These are phyloP conservation scores for Termitomyces sp. DNA, from an alignment of 768 basidiomycete genomes.

Conservation along the genomic window DNA sequence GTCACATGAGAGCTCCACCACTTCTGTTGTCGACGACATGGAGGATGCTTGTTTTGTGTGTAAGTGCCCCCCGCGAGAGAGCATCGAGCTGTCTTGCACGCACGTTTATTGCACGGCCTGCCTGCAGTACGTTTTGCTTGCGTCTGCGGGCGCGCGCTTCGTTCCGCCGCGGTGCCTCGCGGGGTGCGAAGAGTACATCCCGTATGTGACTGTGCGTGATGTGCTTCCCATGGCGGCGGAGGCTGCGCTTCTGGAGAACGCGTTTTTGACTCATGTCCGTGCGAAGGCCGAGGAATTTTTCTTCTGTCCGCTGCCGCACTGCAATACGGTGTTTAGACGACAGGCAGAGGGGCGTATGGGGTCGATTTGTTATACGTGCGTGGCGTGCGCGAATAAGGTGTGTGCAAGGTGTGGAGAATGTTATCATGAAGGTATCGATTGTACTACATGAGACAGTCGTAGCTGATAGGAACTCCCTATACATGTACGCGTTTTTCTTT, in stretches of 20 bases:
- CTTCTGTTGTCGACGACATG: background rate
- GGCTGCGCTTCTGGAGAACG: slow-evolving; percentile 30
- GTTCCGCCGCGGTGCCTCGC: slow-evolving; percentile 34
- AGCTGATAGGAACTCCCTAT: too few species aligned
- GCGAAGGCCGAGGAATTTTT: slow-evolving; percentile 33
- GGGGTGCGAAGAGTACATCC: slow-evolving; percentile 23
- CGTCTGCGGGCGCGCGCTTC: slow-evolving; percentile 21
- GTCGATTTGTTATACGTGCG: slow-evolving; percentile 19
- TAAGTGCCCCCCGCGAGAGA: slow-evolving; percentile 24
- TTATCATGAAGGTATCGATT: slow-evolving; percentile 35
- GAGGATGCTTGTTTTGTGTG: slow-evolving; percentile 33
- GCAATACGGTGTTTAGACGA: slow-evolving; percentile 38
- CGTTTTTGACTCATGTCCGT: slow-evolving; percentile 39
- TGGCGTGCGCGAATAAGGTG: slow-evolving; percentile 26
- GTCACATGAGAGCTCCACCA: background rate
- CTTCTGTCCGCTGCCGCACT: slow-evolving; percentile 50
- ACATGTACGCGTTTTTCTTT: background rate
- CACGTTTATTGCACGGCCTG: slow-evolving; percentile 50
- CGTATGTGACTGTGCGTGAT: slow-evolving; percentile 31
- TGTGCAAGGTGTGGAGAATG: slow-evolving; percentile 33
- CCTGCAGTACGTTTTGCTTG: slow-evolving; percentile 36
- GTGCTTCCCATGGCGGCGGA: slow-evolving; percentile 32
- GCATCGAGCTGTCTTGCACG: slow-evolving; percentile 35
- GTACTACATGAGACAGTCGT: slow-evolving; percentile 8
- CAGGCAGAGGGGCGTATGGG: slow-evolving; percentile 2